These are phyloP conservation scores for Aspergillus sp. DNA, from an alignment of 2,329 filamentous ascomycete genomes.

Conservation along the genomic window DNA sequence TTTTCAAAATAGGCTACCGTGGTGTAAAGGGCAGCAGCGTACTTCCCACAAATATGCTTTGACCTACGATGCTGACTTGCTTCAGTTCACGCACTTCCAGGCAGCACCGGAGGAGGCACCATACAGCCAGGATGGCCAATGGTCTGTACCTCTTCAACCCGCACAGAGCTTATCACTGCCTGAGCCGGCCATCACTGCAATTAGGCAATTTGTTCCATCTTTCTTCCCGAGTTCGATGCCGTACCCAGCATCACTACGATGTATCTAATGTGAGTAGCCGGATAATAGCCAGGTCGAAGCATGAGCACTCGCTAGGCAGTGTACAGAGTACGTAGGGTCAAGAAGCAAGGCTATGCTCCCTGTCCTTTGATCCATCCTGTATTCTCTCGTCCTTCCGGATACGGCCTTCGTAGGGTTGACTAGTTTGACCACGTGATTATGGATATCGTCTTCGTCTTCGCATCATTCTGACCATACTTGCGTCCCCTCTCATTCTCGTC, in stretches of 20 bases:
- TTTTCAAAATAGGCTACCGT: background rate
- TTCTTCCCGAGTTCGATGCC: background rate
- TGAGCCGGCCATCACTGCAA: conserved; percentile 6
- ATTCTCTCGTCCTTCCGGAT: too few species aligned
- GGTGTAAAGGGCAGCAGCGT: background rate
- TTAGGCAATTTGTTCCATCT: background rate
- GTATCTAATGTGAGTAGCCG: background rate
- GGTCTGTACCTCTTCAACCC: conserved; percentile 23
- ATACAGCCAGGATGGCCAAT: conserved; percentile 23
- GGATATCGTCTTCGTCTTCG: too few species aligned
- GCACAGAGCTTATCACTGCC: conserved; percentile 12
- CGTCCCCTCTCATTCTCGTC: too few species aligned
- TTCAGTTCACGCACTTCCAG: conserved; percentile 26
- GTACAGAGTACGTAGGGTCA: too few species aligned
- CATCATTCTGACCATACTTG: too few species aligned
- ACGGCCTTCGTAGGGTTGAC: too few species aligned
- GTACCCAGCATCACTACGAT: background rate
- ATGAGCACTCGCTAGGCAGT: background rate
- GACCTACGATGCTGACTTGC: background rate
- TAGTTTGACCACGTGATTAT: too few species aligned
- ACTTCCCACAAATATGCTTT: background rate
- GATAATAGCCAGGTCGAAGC: background rate
- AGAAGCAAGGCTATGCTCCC: too few species aligned
- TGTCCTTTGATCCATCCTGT: too few species aligned
- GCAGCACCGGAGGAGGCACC: conserved; percentile 18